A percentile compares a stretch with the other conserved stretches of the same genome.
Conservation (phyloP, 2,329 filamentous ascomycete species). For the Macrophomina phaseolina region DNA sequence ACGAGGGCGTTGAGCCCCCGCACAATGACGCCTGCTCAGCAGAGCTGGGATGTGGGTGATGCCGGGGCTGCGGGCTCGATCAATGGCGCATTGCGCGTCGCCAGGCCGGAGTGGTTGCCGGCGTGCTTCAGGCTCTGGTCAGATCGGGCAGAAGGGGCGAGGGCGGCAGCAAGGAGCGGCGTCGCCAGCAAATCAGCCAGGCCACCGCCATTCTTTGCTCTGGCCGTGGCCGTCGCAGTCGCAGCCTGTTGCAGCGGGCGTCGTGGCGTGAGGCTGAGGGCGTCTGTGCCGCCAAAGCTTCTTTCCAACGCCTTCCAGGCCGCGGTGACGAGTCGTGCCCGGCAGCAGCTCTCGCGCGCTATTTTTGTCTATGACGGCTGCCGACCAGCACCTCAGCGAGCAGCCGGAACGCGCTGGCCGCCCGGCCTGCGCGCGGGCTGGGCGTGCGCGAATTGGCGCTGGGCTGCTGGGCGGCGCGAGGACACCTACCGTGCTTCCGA, state of each 20-base stretch:
- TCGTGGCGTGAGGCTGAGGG: constrained; percentile 25
- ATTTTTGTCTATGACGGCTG: constrained; percentile 9
- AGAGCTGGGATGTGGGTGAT: neutral
- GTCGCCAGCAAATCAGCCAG: constrained; percentile 15
- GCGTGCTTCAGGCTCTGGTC: constrained; percentile 19
- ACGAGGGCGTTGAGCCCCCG: constrained; percentile 12
- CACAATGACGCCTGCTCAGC: constrained; percentile 6
- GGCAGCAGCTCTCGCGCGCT: neutral
- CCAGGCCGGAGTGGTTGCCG: constrained; percentile 5
- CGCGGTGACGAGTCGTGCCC: neutral
- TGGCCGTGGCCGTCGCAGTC: neutral
- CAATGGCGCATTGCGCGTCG: neutral
- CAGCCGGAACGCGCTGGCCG: neutral
- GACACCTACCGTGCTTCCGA: constrained; percentile 4
- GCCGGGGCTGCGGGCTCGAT: neutral
- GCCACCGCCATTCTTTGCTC: neutral
- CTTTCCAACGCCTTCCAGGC: neutral
- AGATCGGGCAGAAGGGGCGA: constrained; percentile 18
- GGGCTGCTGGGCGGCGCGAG: constrained; percentile 6
- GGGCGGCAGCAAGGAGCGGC: constrained; percentile 16
- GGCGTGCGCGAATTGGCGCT: constrained; percentile 1
- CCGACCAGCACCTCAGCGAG: neutral
- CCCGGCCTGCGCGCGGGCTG: neutral
- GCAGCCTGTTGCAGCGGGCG: constrained; percentile 20
- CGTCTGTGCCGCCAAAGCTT: constrained; percentile 21